phyloP scores from a whole-genome alignment of 2,329 filamentous ascomycete species.

The Penicillium griseofulvum region DNA sequence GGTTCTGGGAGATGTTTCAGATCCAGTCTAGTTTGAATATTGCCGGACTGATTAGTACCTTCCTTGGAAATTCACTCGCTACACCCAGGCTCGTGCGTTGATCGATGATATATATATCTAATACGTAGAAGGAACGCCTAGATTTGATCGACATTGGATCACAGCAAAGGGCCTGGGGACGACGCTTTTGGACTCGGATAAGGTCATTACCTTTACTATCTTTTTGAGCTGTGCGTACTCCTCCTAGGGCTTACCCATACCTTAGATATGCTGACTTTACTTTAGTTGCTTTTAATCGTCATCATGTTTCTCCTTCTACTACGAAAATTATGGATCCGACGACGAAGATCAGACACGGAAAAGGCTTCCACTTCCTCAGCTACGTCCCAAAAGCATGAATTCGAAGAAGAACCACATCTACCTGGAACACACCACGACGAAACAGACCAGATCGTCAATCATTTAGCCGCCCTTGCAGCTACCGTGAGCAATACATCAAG shows the following conservation, averaged over 20 bases:
- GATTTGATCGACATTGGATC: not conserved
- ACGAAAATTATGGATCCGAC: conserved; percentile 3
- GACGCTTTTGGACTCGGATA: not conserved
- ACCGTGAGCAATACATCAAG: conserved; percentile 7
- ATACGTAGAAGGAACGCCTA: not conserved
- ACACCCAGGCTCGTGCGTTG: not conserved
- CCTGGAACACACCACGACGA: not conserved
- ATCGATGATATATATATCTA: not conserved
- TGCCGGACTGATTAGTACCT: not conserved
- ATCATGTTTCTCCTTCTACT: conserved; percentile 5
- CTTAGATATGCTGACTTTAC: not conserved
- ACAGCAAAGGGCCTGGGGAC: not conserved
- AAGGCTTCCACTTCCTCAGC: not conserved
- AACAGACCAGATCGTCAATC: conserved; percentile 12
- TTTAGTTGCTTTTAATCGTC: not conserved
- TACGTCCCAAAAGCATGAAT: not conserved
- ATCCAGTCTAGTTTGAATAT: conserved; percentile 10
- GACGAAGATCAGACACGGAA: not conserved
- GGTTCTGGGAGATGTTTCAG: conserved; percentile 12
- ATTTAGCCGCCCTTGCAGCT: conserved; percentile 13
- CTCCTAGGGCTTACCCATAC: no score
- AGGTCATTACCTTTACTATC: not conserved
- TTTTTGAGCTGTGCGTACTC: not conserved
- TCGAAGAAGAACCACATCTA: not conserved
- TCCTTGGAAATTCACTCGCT: not conserved